Conservation (phyloP, 2,329 filamentous ascomycete genomes). For the Achaetomium macrosporum region DNA sequence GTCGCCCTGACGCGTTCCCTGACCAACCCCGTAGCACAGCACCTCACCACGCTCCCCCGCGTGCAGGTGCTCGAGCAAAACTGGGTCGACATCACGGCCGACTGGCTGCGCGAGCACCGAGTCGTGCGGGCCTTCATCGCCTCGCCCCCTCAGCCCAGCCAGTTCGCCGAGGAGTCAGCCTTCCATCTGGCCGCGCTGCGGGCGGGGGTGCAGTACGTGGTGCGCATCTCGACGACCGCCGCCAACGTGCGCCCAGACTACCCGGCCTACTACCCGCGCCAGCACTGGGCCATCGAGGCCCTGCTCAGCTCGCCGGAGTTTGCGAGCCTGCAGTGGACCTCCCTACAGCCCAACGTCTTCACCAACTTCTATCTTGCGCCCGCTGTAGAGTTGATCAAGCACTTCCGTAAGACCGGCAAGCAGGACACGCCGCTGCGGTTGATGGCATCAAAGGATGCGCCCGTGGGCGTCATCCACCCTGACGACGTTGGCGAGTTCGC, state of each 20-base stretch:
- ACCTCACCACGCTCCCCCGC: neutral
- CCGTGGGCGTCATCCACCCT: neutral
- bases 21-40: neutral
- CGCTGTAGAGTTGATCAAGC: neutral
- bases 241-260: slow-evolving; percentile 8
- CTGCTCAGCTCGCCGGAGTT: slow-evolving; percentile 5
- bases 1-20: slow-evolving; percentile 7
- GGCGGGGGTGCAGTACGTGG: slow-evolving; percentile 11
- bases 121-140: slow-evolving; percentile 10
- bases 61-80: slow-evolving; percentile 7
- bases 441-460: neutral
- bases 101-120: slow-evolving; percentile 5
- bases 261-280: slow-evolving; percentile 7
- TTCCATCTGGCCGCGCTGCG: slow-evolving; percentile 8
- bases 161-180: slow-evolving; percentile 8
- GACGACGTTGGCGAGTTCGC: neutral
- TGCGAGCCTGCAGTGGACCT: slow-evolving; percentile 5
- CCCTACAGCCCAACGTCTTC: slow-evolving; percentile 11
- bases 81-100: slow-evolving; percentile 8
- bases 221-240: slow-evolving; percentile 9
- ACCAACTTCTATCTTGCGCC: neutral
- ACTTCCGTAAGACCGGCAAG: slow-evolving; percentile 1
- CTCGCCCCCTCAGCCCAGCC: neutral
- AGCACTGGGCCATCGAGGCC: slow-evolving; percentile 10
- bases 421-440: neutral